Base-by-base conservation (phyloP, 805 yeast genomes). In the Metschnikowia kofuensis region DNA sequence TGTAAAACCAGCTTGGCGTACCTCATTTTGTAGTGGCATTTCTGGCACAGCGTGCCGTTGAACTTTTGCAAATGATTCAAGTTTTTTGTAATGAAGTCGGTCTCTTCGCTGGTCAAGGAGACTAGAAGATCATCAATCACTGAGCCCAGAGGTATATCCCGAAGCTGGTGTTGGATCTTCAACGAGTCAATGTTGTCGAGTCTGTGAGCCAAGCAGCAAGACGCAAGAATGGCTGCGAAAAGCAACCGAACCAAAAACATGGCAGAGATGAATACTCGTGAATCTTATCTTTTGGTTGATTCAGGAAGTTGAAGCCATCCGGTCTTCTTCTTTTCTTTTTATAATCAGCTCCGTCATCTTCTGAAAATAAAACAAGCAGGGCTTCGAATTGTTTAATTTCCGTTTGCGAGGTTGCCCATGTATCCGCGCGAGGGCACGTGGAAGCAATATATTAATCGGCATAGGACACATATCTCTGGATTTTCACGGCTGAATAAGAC, bases 1-100 rank as follows among this genome's bases (percentile, higher is more conserved):
- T 62, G 54, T 21, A 69, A 36, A 42, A 70, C 59, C 6, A 44
- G 36, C 42, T 62, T 56, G 29, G 69, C 69, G 50, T 60, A 69
- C 45, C 52, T 62, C 44, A 71, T 54, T 52, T 61, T 68, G 58
- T 68, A 48, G 54, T 72, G 72, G 57, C 76, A 71, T 35, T 61
- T 49, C 43, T 65, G 66, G 51, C 76, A 71, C 41, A 53, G 54
- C 15, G 72, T 55, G 13, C 73, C 73, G 47, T 68, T 66, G 57
- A 53, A 63, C 16, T 47, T 48, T 29, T 59, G 58, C 58, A 71
- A 66, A 38, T 62, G 53, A 28, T 48, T 57, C 48, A 69, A 56
- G 48, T 68, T 66, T 35, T 49, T 47, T 36, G 55, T 55, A 41
- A 71, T 59, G 48, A 59, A 70, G 45, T 70, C 72, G 11, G 48